phyloP scores from a whole-genome alignment of 768 basidiomycete genomes.

The Podaxis sp. region DNA sequence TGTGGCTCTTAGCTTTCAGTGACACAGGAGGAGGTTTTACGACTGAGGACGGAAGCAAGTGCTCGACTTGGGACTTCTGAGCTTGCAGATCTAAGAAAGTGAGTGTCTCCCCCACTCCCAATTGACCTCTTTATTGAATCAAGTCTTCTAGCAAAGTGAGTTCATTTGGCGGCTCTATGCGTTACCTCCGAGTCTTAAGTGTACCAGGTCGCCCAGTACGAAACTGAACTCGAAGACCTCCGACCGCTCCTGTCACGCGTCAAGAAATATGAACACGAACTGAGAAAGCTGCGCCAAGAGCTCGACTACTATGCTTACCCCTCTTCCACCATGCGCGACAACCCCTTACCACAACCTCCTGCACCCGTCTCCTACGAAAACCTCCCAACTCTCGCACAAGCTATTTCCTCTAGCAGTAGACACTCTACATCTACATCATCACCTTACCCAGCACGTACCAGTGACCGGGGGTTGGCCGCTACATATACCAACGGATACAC shows the following conservation, averaged over 20 bases:
- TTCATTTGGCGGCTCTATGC: neutral
- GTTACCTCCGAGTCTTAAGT: slow-evolving; percentile 4
- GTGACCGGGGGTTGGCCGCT: neutral
- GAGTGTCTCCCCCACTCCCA: neutral
- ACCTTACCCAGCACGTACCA: neutral
- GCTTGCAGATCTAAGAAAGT: neutral
- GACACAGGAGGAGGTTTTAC: neutral
- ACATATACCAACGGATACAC: neutral
- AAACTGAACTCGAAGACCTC: slow-evolving; percentile 37
- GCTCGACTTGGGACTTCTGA: neutral
- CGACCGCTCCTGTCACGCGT: slow-evolving; percentile 25
- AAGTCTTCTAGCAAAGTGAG: slow-evolving; percentile 5
- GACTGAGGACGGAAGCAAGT: neutral
- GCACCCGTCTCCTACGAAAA: slow-evolving; percentile 48
- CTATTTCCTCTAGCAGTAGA: slow-evolving; percentile 10
- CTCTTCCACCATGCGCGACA: slow-evolving; percentile 1
- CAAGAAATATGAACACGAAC: slow-evolving; percentile 11
- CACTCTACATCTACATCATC: slow-evolving; percentile 7
- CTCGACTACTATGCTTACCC: slow-evolving; percentile 8
- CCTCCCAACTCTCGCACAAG: slow-evolving; percentile 40
- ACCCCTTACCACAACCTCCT: slow-evolving; percentile 57
- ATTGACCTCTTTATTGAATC: neutral
- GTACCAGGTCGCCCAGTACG: slow-evolving; percentile 24
- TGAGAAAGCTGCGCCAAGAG: slow-evolving; percentile 4
- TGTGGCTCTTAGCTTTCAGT: neutral